Evolutionary conservation across 2,329 filamentous ascomycete species (phyloP).

Genomic region (Celoporthe dispersa): DNA sequence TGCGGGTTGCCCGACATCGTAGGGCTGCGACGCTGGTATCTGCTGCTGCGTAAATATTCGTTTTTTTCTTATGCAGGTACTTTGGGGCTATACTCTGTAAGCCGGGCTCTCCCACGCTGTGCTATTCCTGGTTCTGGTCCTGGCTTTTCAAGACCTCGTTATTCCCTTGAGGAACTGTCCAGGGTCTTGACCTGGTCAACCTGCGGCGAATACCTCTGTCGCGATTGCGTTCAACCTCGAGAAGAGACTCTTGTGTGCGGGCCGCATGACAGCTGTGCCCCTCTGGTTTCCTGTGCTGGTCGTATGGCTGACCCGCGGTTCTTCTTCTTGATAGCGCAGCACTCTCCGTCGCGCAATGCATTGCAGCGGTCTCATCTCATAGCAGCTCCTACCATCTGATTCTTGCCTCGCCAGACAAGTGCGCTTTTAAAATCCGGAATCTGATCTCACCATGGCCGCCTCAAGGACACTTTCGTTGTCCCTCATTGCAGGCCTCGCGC

Average conservation of each 20-base stretch:
- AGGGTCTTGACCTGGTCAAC: not conserved
- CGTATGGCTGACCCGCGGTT: constrained; percentile 17
- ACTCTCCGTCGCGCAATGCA: constrained; percentile 3
- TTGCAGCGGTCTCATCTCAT: not conserved
- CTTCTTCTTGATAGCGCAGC: constrained; percentile 1
- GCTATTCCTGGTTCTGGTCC: constrained; percentile 1
- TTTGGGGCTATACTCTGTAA: constrained; percentile 13
- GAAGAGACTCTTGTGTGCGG: not conserved
- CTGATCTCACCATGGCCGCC: constrained; percentile 36
- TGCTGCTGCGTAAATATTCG: not conserved
- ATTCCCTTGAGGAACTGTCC: constrained; percentile 10
- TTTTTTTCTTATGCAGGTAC: not conserved
- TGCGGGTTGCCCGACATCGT: not conserved
- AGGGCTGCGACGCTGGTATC: not conserved
- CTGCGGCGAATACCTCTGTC: constrained; percentile 1
- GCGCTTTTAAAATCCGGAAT: not conserved
- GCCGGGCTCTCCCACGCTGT: constrained; percentile 12
- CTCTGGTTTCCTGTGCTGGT: not conserved
- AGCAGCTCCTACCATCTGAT: not conserved
- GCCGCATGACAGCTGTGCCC: constrained; percentile 2
- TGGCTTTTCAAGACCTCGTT: constrained; percentile 6
- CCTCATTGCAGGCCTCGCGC: constrained; percentile 36
- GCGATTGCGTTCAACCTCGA: not conserved
- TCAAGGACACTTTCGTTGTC: constrained; percentile 36
- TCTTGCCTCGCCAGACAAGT: not conserved